A percentile compares a stretch with the other conserved stretches of the same genome.
These are phyloP conservation scores for Corylus avellana DNA, from an alignment of 306 rosid genomes.

Conservation along the genomic window DNA sequence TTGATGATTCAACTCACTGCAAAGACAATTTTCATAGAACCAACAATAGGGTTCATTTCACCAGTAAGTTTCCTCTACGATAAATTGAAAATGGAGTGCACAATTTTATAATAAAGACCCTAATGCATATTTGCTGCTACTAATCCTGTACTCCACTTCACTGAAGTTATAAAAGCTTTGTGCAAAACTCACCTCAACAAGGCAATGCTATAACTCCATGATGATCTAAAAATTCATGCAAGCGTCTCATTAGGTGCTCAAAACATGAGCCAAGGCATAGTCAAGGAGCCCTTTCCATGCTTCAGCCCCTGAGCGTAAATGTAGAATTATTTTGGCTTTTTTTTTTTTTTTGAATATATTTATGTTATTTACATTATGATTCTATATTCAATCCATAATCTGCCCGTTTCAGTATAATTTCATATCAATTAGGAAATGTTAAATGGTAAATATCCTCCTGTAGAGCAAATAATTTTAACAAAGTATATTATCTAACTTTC, in stretches of 20 bases:
- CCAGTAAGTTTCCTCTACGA: not conserved
- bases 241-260: not conserved
- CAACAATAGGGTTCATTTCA: not conserved
- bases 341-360: too few relatives aligned
- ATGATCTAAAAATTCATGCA: not conserved
- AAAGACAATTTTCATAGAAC: not conserved
- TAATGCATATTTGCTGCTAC: not conserved
- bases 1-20: not conserved
- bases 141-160: not conserved
- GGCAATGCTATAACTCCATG: not conserved
- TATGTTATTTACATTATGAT: not conserved
- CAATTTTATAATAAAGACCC: not conserved
- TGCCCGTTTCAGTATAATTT: not conserved
- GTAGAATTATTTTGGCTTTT: too few relatives aligned
- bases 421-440: not conserved
- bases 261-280: not conserved
- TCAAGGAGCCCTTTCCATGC: constrained; percentile 4
- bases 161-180: not conserved
- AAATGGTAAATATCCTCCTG: not conserved
- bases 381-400: not conserved
- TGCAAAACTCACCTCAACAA: not conserved
- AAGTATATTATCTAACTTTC: not conserved
- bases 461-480: not conserved
- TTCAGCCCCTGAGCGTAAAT: too few relatives aligned
- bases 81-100: not conserved